These are phyloP conservation scores for Pulveroboletus sp. DNA, from an alignment of 768 basidiomycete genomes.

Conservation along the genomic window DNA sequence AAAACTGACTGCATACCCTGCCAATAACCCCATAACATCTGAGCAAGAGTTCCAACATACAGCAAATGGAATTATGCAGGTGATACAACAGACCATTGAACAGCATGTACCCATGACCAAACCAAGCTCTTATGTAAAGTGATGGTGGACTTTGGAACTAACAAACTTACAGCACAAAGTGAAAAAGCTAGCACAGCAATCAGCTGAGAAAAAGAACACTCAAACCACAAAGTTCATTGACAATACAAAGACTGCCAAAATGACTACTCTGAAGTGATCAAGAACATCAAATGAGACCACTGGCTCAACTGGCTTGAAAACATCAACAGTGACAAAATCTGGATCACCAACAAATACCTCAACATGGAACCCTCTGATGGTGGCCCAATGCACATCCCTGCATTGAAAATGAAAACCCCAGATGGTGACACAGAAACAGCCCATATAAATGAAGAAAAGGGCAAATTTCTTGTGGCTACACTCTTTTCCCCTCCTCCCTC, in stretches of 20 bases:
- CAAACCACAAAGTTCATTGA: background rate
- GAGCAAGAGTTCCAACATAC: background rate
- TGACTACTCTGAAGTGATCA: background rate
- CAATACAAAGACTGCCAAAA: background rate
- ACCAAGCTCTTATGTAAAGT: background rate
- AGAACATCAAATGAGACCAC: constrained; percentile 2
- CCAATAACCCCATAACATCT: background rate
- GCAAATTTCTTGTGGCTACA: background rate
- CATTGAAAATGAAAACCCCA: constrained; percentile 1
- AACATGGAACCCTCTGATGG: background rate
- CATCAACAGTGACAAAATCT: background rate
- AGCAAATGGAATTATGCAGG: background rate
- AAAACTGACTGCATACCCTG: background rate
- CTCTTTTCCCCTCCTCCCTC: background rate
- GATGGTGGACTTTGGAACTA: background rate
- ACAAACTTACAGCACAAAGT: background rate
- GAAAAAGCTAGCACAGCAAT: background rate
- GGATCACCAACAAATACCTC: constrained; percentile 7
- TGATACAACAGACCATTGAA: background rate
- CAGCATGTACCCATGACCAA: background rate
- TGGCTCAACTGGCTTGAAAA: constrained; percentile 11
- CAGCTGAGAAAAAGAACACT: accelerated
- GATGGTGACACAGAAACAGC: background rate
- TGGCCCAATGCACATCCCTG: background rate
- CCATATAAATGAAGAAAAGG: background rate